These are phyloP conservation scores for Clarireedia hainanense DNA, from an alignment of 2,329 filamentous ascomycete genomes.

Conservation along the genomic window DNA sequence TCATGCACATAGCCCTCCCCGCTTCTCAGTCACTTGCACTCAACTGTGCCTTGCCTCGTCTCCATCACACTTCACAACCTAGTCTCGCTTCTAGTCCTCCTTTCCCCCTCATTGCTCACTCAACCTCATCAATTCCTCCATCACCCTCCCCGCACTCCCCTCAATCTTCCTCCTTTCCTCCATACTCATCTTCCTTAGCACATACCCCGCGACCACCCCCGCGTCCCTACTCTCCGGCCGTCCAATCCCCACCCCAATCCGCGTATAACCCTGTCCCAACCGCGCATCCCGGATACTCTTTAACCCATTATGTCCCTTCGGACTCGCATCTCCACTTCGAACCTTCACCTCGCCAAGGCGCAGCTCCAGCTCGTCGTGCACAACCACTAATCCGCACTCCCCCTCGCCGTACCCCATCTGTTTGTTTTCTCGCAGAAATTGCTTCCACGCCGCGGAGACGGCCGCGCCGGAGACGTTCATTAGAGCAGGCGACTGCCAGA, in stretches of 20 bases:
- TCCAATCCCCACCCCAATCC: conserved; percentile 83
- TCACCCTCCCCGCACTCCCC: conserved; percentile 21
- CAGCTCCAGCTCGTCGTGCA: conserved; percentile 85
- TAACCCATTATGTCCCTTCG: conserved; percentile 67
- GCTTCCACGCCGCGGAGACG: conserved; percentile 56
- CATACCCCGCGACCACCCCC: conserved; percentile 65
- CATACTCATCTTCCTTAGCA: conserved; percentile 45
- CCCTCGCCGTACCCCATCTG: conserved; percentile 21
- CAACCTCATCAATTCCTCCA: conserved; percentile 22
- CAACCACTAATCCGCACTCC: conserved; percentile 54
- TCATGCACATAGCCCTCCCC: no score
- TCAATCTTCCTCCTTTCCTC: conserved; percentile 24
- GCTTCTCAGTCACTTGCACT: no score
- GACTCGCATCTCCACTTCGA: conserved; percentile 53
- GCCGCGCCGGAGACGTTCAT: conserved; percentile 84
- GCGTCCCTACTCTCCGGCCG: conserved; percentile 62
- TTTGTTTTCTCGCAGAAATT: conserved; percentile 39
- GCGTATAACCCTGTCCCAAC: conserved; percentile 36
- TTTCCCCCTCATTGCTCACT: not conserved
- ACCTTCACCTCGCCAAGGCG: conserved; percentile 60
- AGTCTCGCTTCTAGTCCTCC: no score
- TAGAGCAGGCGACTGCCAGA: conserved; percentile 65
- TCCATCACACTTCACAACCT: not conserved
- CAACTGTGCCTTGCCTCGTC: not conserved
- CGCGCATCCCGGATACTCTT: conserved; percentile 55